phyloP scores from a whole-genome alignment of 2,329 filamentous ascomycete genomes.

The Calonectria hawksworthii region DNA sequence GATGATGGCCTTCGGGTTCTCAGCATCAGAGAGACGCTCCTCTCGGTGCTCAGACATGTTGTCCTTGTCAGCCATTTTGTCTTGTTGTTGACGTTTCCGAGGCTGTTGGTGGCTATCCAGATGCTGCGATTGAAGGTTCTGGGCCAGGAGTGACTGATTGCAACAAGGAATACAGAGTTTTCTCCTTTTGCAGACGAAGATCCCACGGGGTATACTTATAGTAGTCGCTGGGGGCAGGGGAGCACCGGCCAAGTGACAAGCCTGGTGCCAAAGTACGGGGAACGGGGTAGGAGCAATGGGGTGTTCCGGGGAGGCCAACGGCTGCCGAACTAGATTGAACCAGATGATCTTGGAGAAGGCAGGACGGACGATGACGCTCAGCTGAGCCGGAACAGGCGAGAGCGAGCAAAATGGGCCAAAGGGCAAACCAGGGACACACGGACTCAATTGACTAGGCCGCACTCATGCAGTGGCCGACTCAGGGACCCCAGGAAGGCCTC shows the following conservation, averaged over 20 bases:
- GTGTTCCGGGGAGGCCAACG: conserved; percentile 6
- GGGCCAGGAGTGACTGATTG: conserved; percentile 4
- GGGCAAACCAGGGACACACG: conserved; percentile 10
- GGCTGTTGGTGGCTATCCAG: not conserved
- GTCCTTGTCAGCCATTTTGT: conserved; percentile 10
- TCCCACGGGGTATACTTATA: conserved; percentile 26
- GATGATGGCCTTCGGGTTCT: conserved; percentile 28
- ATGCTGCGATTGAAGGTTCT: not conserved
- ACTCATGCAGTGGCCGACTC: conserved; percentile 15
- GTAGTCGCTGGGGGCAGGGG: not conserved
- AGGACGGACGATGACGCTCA: conserved; percentile 11
- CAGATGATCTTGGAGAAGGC: conserved; percentile 8
- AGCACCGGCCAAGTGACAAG: not conserved
- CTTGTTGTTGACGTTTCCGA: not conserved
- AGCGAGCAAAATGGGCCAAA: not conserved
- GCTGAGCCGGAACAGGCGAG: not conserved
- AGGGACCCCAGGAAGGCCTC: conserved; percentile 3
- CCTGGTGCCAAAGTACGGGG: conserved; percentile 7
- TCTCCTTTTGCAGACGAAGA: conserved; percentile 7
- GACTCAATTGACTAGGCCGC: not conserved
- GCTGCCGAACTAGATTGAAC: not conserved
- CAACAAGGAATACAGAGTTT: conserved; percentile 21
- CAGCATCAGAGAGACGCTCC: conserved; percentile 27
- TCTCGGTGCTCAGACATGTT: conserved; percentile 33
- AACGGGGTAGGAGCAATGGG: not conserved